Base-by-base conservation (phyloP, 2,329 filamentous ascomycete genomes). In the Talaromyces amestolkiae region DNA sequence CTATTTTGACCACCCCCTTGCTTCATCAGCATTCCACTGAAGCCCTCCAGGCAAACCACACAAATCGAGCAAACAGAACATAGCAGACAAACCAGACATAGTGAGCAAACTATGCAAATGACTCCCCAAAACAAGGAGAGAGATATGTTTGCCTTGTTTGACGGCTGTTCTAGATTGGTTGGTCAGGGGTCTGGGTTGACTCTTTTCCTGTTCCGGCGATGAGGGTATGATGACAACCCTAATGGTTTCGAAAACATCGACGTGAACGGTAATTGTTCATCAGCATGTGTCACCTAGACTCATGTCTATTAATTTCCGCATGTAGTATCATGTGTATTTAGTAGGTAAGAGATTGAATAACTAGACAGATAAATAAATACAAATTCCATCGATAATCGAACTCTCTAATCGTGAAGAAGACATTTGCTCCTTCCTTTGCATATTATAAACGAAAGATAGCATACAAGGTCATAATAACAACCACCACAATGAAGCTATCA, bases 61-160 rank as follows among this genome's bases (percentile, higher is more conserved):
- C 27, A 63, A 63, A 63, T 35, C 8, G 10, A 19, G 41, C 51
- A 58, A 63, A 63, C 39, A 31, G 2, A 27, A 33, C 43, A 63
- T 56, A 49, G n/a, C 39, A 24, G n/a, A n/a, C 61, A 63, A 47
- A 58, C 61, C 7, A 56, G 51, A 56, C 61, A 64, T 59, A 64
- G 31, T 59, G 27, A 9, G 10, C 53, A 64, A 64, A 64, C 35
- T 27, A 59, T 47, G 9, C 53, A 58, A 41, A 62, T 22, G 3
- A 19, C 8, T 31, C 22, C 4, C 2, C 11, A 43, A 5, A 37
- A n/a, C 39, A 37, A 41, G 13, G 41, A 63, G 54, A 31, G 27
- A 56, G 35, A 37, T 19, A 60, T 63, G 61, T 64, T 64, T 59
- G 45, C 31, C 31, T 53, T 59, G 62, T 64, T 59, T 59, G 53